Percentiles rank a stretch among this genome's conserved stretches.
Evolutionary conservation across 2,329 filamentous ascomycete species (phyloP).

Genomic region (Blastomyces parvus): DNA sequence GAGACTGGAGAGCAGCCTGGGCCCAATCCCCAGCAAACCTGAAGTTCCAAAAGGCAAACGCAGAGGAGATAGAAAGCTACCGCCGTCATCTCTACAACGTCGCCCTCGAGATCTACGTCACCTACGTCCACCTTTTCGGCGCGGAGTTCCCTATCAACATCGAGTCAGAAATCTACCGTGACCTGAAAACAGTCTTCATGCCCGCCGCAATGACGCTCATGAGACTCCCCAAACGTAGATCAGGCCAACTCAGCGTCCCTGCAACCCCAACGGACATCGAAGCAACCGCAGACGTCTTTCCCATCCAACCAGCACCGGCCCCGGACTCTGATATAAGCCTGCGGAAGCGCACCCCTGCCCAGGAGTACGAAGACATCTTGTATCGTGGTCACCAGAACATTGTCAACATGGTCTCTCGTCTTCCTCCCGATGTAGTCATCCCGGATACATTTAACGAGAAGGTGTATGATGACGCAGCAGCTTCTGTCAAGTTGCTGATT

Average conservation of each 20-base stretch:
- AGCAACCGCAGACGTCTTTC: background rate
- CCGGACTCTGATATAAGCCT: background rate
- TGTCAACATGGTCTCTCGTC: conserved; percentile 14
- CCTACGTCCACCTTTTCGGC: conserved; percentile 47
- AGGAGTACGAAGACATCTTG: conserved; percentile 11
- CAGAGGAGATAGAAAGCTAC: conserved; percentile 21
- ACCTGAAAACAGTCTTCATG: conserved; percentile 44
- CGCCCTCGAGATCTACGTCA: conserved; percentile 49
- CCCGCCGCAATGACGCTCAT: conserved; percentile 3
- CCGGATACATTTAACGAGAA: conserved; percentile 34
- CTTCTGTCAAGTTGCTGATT: conserved; percentile 51
- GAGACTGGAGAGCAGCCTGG: conserved; percentile 43
- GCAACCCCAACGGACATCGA: background rate
- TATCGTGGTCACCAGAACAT: conserved; percentile 12
- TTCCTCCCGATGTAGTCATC: conserved; percentile 14
- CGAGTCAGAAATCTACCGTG: conserved; percentile 44
- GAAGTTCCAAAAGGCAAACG: conserved; percentile 12
- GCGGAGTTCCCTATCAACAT: conserved; percentile 56
- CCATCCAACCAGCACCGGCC: background rate
- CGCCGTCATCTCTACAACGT: conserved; percentile 44
- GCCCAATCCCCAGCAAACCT: conserved; percentile 9
- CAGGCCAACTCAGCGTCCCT: background rate
- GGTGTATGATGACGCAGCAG: conserved; percentile 49
- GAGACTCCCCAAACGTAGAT: conserved; percentile 1
- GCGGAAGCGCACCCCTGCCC: background rate